A percentile compares a stretch with the other conserved stretches of the same genome.
Conservation (phyloP, 345 rosid species). For the Eucalyptus dawsonii region DNA sequence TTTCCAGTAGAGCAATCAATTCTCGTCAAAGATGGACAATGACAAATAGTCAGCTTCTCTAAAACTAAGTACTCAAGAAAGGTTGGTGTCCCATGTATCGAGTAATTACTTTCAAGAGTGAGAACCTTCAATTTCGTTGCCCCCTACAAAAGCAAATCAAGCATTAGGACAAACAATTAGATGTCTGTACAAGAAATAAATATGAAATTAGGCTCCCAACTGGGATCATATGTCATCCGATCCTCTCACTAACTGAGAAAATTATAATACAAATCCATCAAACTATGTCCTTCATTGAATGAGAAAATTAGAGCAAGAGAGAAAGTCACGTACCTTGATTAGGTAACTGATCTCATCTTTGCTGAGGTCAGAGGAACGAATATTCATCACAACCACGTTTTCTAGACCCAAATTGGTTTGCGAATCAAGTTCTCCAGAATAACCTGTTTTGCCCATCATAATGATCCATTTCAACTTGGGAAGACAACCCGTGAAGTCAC, state of each 20-base stretch:
- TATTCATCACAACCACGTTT: neutral
- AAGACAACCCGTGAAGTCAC: neutral
- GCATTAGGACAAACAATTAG: neutral
- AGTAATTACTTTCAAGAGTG: too few relatives aligned
- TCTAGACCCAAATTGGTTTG: neutral
- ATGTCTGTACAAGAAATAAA: neutral
- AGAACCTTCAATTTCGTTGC: neutral
- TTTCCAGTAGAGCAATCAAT: too few relatives aligned
- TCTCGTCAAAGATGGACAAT: too few relatives aligned
- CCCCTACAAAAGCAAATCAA: neutral
- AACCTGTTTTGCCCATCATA: accelerated
- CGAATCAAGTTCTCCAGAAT: too few relatives aligned
- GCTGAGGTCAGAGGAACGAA: accelerated
- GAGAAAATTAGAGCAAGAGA: neutral
- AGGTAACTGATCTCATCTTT: neutral
- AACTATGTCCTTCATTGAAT: neutral
- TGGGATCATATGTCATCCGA: accelerated
- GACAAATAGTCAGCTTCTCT: too few relatives aligned
- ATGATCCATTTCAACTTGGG: neutral
- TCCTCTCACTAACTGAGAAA: neutral
- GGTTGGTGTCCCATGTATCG: too few relatives aligned
- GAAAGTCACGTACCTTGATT: neutral
- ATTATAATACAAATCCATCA: neutral
- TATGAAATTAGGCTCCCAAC: neutral
- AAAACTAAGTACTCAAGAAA: too few relatives aligned